These are phyloP conservation scores for Crithidia thermophila DNA, from an alignment of 208 protist species.

Conservation along the genomic window DNA sequence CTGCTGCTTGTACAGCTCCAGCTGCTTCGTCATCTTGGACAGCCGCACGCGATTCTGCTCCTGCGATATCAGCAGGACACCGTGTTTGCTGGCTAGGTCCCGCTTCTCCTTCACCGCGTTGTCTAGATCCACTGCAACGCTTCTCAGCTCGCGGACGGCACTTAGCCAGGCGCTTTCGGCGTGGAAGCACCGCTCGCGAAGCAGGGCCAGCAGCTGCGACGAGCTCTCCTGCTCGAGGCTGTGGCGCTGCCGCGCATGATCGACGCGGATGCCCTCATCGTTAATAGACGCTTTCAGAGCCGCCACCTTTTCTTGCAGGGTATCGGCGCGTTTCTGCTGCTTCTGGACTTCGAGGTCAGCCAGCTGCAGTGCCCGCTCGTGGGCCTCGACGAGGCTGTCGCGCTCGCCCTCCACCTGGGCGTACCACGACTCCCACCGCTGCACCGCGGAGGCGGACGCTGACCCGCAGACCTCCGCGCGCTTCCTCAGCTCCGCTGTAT, in stretches of 20 bases:
- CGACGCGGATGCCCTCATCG: not conserved
- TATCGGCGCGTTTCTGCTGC: not conserved
- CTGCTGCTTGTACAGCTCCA: conserved; percentile 18
- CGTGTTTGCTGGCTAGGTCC: not conserved
- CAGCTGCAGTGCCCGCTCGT: not conserved
- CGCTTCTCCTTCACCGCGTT: not conserved
- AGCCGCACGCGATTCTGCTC: conserved; percentile 21
- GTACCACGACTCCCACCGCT: conserved; percentile 15
- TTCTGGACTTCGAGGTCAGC: not conserved
- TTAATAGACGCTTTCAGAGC: not conserved
- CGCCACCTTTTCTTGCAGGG: not conserved
- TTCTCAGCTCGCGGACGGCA: conserved; percentile 15
- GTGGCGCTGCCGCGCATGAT: not conserved
- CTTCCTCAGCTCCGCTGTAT: not conserved
- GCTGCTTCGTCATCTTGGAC: conserved; percentile 17
- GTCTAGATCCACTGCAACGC: not conserved
- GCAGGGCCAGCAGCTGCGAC: conserved; percentile 17
- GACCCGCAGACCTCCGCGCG: not conserved
- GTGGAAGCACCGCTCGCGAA: conserved; percentile 25
- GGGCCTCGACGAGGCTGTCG: conserved; percentile 4
- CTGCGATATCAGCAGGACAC: conserved; percentile 3
- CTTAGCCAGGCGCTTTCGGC: conserved; percentile 23
- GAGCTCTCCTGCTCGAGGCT: not conserved
- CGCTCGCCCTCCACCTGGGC: not conserved
- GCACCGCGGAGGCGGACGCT: not conserved